Base-by-base conservation (phyloP, 345 rosid genomes). In the Salix udensis region DNA sequence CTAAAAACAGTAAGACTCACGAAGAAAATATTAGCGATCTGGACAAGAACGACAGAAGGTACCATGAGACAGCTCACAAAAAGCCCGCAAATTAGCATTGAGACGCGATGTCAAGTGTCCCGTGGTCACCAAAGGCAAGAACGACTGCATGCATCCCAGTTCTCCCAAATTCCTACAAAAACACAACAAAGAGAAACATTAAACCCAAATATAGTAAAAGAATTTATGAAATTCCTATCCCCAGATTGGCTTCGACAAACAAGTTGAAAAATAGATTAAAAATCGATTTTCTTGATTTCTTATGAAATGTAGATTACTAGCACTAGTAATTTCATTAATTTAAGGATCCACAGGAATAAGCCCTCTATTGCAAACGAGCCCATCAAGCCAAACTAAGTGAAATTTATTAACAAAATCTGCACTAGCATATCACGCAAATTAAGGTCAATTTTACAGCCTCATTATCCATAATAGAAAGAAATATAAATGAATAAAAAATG, bases 21-120 rank as follows among this genome's bases (percentile, higher is more conserved):
- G 89, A 91, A 91, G 87, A 83, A 81, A 91, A 78, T 71, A 93
- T 76, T 96, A 96, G 96, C 99, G 96, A 92, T 93, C 99, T 86
- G 82, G 97, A 96, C 97, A 91, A 92, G 97, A 82, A 77, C 94
- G 89, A 83, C 82, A 62, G 91, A 92, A 91, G 97, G 93, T 96
- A 96, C 99, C 99, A 68, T 96, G 91, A 91, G 92, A 86, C 91
- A 96, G 90, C 86, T 93, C 95, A 82, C 97, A 88, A 79, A 89
- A 96, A 72, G 91, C 98, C 81, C 98, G 94, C 67, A 79, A 78
- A 16, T 88, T 90, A 80, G 89, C 84, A 72, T 88, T 87, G 71
- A 93, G 87, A 79, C 84, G 96, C 0, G 98, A 88, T 0, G 97
- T 87, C 69, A 91, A 86, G 80, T 87, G 67, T 10, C 86, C 83